A percentile compares a stretch with the other conserved stretches of the same genome.
phyloP scores from a whole-genome alignment of 2,329 filamentous ascomycete genomes.

The Cladosporium sp. region DNA sequence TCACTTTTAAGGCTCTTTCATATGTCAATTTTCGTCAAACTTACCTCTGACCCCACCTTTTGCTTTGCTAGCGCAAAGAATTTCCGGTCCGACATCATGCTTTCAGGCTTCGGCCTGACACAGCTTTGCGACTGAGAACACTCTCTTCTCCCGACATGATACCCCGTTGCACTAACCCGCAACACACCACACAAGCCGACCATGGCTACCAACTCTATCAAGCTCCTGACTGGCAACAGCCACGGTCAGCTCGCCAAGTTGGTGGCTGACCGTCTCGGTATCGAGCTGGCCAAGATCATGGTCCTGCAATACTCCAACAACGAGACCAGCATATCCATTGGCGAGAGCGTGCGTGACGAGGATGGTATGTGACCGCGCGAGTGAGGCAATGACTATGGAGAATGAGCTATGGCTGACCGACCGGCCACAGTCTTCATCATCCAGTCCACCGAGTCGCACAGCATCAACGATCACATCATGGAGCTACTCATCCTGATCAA shows the following conservation, averaged over 20 bases:
- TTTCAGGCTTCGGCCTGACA: neutral
- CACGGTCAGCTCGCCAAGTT: constrained; percentile 67
- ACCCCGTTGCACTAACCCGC: constrained; percentile 3
- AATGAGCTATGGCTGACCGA: constrained; percentile 8
- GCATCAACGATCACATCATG: constrained; percentile 98
- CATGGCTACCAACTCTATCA: constrained; percentile 71
- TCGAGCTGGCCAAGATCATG: constrained; percentile 73
- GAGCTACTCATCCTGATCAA: constrained; percentile 98
- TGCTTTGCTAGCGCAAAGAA: neutral
- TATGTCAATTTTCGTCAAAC: neutral
- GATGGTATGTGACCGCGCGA: constrained; percentile 56
- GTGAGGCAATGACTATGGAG: neutral
- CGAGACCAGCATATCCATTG: constrained; percentile 86
- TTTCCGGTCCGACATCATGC: constrained; percentile 1
- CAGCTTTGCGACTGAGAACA: constrained; percentile 4
- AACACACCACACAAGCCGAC: constrained; percentile 4
- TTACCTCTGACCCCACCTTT: constrained; percentile 3
- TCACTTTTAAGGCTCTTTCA: neutral
- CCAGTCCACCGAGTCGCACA: constrained; percentile 88
- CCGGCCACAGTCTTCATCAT: constrained; percentile 71
- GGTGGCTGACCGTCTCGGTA: constrained; percentile 66
- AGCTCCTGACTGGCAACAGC: constrained; percentile 70
- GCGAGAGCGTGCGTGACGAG: constrained; percentile 93
- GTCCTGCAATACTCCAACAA: constrained; percentile 82
- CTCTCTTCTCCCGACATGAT: constrained; percentile 18